A percentile compares a stretch with the other conserved stretches of the same genome.
Conservation (phyloP, 2,329 filamentous ascomycete species). For the Onygenales sp. region DNA sequence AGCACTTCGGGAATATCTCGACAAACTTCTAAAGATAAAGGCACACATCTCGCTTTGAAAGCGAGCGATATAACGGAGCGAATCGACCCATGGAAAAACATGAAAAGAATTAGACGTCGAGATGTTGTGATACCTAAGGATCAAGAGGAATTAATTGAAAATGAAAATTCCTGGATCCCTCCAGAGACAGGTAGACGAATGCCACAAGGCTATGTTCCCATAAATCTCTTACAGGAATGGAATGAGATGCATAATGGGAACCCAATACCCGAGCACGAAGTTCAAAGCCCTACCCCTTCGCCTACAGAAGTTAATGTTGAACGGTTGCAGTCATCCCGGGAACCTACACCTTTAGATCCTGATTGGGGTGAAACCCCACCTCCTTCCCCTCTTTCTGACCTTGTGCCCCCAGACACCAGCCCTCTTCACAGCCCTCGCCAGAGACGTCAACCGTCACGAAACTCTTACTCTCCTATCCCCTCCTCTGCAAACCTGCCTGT, state of each 20-base stretch:
- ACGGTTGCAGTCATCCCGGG: not conserved
- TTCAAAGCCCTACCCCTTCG: too few species aligned
- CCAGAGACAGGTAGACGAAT: slow-evolving; percentile 18
- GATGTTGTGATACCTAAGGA: slow-evolving; percentile 39
- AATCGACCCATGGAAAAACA: slow-evolving; percentile 17
- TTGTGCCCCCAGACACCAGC: slow-evolving; percentile 23
- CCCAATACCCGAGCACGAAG: not conserved
- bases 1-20: too few species aligned
- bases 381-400: slow-evolving; percentile 2
- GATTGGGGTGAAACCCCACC: not conserved
- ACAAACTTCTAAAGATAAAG: too few species aligned
- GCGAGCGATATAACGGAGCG: not conserved
- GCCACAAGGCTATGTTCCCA: slow-evolving; percentile 26
- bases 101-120: slow-evolving; percentile 27
- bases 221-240: slow-evolving; percentile 26
- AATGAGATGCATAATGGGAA: slow-evolving; percentile 17
- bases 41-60: not conserved
- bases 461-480: too few species aligned
- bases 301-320: not conserved
- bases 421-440: slow-evolving; percentile 9
- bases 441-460: too few species aligned
- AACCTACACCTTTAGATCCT: not conserved
- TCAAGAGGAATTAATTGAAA: slow-evolving; percentile 42
- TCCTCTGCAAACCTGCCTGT: too few species aligned
- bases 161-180: slow-evolving; percentile 32